A percentile compares a stretch with the other conserved stretches of the same genome.
These are phyloP conservation scores for Strobilomyces dryophilus DNA, from an alignment of 768 basidiomycete genomes.

Conservation along the genomic window DNA sequence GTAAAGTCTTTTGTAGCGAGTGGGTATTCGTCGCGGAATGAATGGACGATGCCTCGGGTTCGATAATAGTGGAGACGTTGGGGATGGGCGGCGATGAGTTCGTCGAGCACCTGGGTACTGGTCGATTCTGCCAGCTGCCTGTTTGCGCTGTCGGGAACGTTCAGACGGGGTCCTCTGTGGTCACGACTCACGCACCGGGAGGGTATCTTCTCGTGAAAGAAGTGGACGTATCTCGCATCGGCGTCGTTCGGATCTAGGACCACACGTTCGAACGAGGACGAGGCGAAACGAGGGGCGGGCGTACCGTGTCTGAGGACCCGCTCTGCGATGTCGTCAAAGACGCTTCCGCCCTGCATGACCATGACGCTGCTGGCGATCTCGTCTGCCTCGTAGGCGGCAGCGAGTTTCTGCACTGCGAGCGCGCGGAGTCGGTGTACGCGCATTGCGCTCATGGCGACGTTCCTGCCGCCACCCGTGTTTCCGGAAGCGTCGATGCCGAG, in stretches of 20 bases:
- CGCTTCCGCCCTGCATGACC: constrained; percentile 93
- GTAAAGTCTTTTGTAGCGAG: constrained; percentile 80
- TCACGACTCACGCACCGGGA: constrained; percentile 58
- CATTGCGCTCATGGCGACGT: constrained; percentile 80
- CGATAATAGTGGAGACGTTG: constrained; percentile 81
- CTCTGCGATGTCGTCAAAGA: constrained; percentile 91
- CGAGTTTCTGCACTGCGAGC: constrained; percentile 82
- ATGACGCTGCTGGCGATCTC: constrained; percentile 92
- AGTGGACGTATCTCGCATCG: constrained; percentile 86
- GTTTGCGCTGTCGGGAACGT: constrained; percentile 19
- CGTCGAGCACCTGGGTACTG: constrained; percentile 71
- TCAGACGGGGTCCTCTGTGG: constrained; percentile 8
- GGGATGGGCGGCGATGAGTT: constrained; percentile 68
- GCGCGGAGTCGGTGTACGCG: constrained; percentile 76
- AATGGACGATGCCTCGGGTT: constrained; percentile 87
- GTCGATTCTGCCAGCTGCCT: constrained; percentile 87
- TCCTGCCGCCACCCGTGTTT: constrained; percentile 56
- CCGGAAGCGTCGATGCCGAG: constrained; percentile 60
- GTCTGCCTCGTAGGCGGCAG: constrained; percentile 80
- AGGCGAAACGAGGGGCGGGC: constrained; percentile 14
- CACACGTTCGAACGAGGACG: not conserved
- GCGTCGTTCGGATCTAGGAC: constrained; percentile 64
- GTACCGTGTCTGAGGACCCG: constrained; percentile 69
- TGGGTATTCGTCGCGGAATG: constrained; percentile 79
- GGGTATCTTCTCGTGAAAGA: constrained; percentile 94